These are phyloP conservation scores for Paulownia fortunei DNA, from an alignment of 257 asterid genomes.

Conservation along the genomic window DNA sequence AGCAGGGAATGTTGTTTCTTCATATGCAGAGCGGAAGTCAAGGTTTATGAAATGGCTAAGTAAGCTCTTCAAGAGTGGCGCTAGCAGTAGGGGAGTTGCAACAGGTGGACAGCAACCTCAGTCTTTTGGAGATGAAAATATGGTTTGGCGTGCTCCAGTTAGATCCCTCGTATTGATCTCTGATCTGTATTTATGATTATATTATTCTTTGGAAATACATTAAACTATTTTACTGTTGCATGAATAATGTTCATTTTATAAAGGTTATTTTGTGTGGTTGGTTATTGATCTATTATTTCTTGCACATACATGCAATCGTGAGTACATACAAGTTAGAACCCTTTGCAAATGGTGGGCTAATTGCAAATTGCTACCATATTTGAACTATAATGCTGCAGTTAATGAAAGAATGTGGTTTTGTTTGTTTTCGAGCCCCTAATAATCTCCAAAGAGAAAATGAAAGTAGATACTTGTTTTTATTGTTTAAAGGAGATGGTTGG, in stretches of 20 bases:
- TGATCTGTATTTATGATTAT: constrained; percentile 7
- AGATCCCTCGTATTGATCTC: constrained; percentile 60
- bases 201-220: background rate
- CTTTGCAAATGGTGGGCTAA: background rate
- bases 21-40: constrained; percentile 83
- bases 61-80: constrained; percentile 75
- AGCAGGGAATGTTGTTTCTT: constrained; percentile 76
- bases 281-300: background rate
- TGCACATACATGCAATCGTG: constrained; percentile 22
- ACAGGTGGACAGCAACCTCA: constrained; percentile 65
- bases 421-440: background rate
- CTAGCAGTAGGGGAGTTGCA: constrained; percentile 43
- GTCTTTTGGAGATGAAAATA: constrained; percentile 83
- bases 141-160: constrained; percentile 73
- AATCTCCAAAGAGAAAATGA: background rate
- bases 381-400: background rate
- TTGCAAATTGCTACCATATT: background rate
- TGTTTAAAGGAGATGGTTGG: background rate
- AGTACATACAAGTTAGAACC: background rate
- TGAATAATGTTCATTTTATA: constrained; percentile 30
- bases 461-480: background rate
- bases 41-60: constrained; percentile 89
- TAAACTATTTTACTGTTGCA: constrained; percentile 10
- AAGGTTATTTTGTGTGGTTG: constrained; percentile 16
- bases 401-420: background rate